Conservation (phyloP, 495 filamentous ascomycete genomes). For the Aspergillus indologenus region DNA sequence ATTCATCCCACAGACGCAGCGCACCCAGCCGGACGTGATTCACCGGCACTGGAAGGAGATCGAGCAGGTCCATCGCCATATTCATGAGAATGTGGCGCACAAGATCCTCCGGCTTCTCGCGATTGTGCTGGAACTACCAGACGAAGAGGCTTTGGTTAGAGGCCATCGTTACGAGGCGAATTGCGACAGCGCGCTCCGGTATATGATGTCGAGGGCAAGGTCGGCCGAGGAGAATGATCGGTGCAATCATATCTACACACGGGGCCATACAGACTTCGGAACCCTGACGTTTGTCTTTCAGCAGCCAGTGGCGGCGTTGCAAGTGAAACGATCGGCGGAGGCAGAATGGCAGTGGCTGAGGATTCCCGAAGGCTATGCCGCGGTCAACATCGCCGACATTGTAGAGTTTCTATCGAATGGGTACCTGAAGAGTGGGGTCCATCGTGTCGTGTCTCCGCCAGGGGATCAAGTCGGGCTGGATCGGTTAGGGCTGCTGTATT, state of each 20-base stretch:
- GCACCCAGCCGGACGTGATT: conserved; percentile 44
- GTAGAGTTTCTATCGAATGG: conserved; percentile 41
- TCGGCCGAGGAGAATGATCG: conserved; percentile 40
- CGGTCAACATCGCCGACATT: conserved; percentile 48
- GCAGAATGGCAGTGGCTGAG: conserved; percentile 25
- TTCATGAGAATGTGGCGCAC: conserved; percentile 45
- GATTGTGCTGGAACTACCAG: conserved; percentile 50
- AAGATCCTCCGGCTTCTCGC: conserved; percentile 49
- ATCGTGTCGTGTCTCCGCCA: conserved; percentile 47
- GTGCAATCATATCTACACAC: conserved; percentile 39
- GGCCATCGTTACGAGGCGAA: conserved; percentile 49
- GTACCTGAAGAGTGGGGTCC: conserved; percentile 43
- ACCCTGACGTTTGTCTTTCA: conserved; percentile 53
- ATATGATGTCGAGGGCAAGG: conserved; percentile 53
- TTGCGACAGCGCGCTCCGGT: conserved; percentile 47
- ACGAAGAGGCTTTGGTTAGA: conserved; percentile 44
- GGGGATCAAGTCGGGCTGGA: conserved; percentile 43
- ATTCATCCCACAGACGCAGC: conserved; percentile 40
- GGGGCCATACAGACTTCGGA: conserved; percentile 54
- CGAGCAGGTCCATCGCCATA: conserved; percentile 43
- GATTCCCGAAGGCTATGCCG: conserved; percentile 29
- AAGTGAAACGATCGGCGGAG: conserved; percentile 32
- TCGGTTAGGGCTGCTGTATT: conserved; percentile 46
- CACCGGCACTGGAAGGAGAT: conserved; percentile 42
- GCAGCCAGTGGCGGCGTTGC: conserved; percentile 54